Evolutionary conservation across 2,329 filamentous ascomycete genomes (phyloP), one percentile per base, ranked within the genome.

Genomic region (Cladosporium cucumerinum): DNA sequence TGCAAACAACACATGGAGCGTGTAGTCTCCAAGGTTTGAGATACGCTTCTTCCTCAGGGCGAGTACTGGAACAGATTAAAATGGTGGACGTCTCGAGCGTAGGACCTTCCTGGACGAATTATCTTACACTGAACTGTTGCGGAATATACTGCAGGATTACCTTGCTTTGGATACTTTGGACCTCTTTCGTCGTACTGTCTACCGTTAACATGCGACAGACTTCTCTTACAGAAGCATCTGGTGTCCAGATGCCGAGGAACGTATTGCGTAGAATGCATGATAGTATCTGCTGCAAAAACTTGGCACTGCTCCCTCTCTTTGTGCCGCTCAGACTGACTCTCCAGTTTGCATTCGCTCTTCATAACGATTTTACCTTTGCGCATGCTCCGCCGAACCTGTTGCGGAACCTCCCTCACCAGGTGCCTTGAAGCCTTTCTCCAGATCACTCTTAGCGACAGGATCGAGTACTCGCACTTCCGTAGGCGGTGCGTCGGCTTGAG

Each of bases 391-490:
- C 30, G 51, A n/a, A 28, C 30, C 26, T 21, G 18, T 32, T 10
- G 18, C 51, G n/a, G 51, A 16, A 54, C 26, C 32, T n/a, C 26
- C 26, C 8, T n/a, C 16, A 10, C 26, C 48, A 5, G 60, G 49
- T 16, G 25, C 25, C 18, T 48, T 25, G n/a, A 51, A 16, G 6
- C 63, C 63, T n/a, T 61, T 60, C 39, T 65, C 63, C 18, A 65
- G 57, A 21, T 65, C 63, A 21, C 49, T 49, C 57, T 65, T 51
- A 11, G 55, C 36, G 16, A 65, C 63, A 12, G 63, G 57, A 48
- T 61, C 46, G 7, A 65, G 51, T 1, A 36, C 32, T 23, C 48
- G 63, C 7, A 54, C 18, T 30, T 57, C 36, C 21, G 6, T 46
- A 14, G 52, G 52, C 18, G 6, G 4, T 14, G 34, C 23, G 28